Evolutionary conservation across 1,139 yeast genomes (phyloP).

Genomic region (Arxiozyma slooffiae): DNA sequence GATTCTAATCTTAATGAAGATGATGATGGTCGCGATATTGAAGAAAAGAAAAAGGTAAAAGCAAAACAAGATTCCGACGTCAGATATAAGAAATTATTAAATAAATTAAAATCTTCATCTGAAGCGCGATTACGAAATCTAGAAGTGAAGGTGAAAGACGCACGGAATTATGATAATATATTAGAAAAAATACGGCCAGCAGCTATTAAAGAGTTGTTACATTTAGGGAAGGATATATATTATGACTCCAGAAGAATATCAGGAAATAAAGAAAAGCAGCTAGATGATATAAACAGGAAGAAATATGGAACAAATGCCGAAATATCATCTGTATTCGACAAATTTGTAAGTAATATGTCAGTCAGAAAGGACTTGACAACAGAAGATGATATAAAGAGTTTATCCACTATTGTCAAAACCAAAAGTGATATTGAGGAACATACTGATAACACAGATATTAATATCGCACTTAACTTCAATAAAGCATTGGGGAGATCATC

Average conservation of each 20-base stretch:
- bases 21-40: slow-evolving; percentile 25
- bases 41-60: slow-evolving; percentile 20
- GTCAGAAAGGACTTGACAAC: neutral
- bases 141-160: slow-evolving; percentile 16
- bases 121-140: slow-evolving; percentile 21
- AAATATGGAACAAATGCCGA: slow-evolving; percentile 7
- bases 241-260: slow-evolving; percentile 23
- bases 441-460: slow-evolving; percentile 7
- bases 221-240: slow-evolving; percentile 19
- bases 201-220: slow-evolving; percentile 21
- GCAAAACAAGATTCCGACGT: slow-evolving; percentile 20
- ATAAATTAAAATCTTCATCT: slow-evolving; percentile 10
- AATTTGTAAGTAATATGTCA: neutral
- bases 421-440: neutral
- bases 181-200: slow-evolving; percentile 14
- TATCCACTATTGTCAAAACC: neutral
- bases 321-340: neutral
- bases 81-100: slow-evolving; percentile 22
- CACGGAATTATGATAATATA: slow-evolving; percentile 17
- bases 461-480: slow-evolving; percentile 21
- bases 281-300: slow-evolving; percentile 19
- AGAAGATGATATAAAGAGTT: neutral
- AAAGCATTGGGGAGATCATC: slow-evolving; percentile 10
- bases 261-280: slow-evolving; percentile 18
- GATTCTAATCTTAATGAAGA: slow-evolving; percentile 18